Percentiles rank a stretch among this genome's conserved stretches.
Evolutionary conservation across 2,329 filamentous ascomycete genomes (phyloP).

Genomic region (Cladorrhinum sp.): DNA sequence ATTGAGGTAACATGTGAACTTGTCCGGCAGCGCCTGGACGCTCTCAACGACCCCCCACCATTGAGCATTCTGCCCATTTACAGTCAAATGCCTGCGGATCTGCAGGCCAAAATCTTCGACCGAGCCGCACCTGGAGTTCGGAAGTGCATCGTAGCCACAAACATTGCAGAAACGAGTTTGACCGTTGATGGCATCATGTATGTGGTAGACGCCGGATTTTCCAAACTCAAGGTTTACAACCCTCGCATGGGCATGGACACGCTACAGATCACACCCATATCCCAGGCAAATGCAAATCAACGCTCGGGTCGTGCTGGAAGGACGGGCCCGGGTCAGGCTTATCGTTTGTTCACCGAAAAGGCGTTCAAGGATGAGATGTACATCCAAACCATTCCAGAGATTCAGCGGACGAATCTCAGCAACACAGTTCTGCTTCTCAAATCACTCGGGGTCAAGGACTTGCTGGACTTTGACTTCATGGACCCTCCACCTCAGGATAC

Average conservation of each 20-base stretch:
- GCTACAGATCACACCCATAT: conserved; percentile 94
- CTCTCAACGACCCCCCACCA: conserved; percentile 91
- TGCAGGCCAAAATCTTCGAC: conserved; percentile 98
- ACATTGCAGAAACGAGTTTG: conserved; percentile 96
- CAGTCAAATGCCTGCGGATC: conserved; percentile 97
- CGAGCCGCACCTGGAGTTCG: conserved; percentile 83
- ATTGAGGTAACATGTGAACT: conserved; percentile 96
- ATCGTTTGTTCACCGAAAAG: conserved; percentile 88
- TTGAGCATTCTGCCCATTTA: conserved; percentile 95
- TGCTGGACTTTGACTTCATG: conserved; percentile 98
- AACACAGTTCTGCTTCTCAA: conserved; percentile 95
- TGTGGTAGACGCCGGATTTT: conserved; percentile 93
- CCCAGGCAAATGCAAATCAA: conserved; percentile 92
- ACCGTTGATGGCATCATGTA: conserved; percentile 99
- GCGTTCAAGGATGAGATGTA: conserved; percentile 97
- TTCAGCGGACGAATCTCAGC: conserved; percentile 91
- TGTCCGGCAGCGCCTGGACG: conserved; percentile 78
- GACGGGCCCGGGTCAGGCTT: conserved; percentile 93
- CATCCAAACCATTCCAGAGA: conserved; percentile 94
- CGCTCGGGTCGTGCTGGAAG: conserved; percentile 89
- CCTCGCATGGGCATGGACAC: conserved; percentile 99
- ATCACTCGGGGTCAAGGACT: conserved; percentile 87
- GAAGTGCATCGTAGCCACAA: conserved; percentile 97
- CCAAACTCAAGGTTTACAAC: conserved; percentile 98
- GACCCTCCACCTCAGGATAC: conserved; percentile 97